These are phyloP conservation scores for Mallotus japonicus DNA, from an alignment of 441 rosid species.

Conservation along the genomic window DNA sequence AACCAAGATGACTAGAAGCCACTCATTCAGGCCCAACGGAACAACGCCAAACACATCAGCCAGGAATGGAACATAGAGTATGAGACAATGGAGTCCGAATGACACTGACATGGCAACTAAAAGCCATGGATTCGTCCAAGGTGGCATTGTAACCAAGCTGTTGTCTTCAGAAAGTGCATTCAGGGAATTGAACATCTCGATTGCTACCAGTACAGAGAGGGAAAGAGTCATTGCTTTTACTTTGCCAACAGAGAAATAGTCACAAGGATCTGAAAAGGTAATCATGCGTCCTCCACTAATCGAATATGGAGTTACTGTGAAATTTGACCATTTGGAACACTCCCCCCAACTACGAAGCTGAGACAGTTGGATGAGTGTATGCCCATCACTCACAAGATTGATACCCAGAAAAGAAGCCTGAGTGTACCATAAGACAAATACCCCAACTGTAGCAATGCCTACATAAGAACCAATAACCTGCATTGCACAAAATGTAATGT, in stretches of 20 bases:
- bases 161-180: constrained; percentile 86
- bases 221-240: constrained; percentile 88
- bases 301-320: constrained; percentile 56
- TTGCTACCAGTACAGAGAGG: constrained; percentile 82
- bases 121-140: constrained; percentile 94
- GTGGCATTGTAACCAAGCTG: constrained; percentile 79
- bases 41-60: constrained; percentile 71
- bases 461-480: constrained; percentile 84
- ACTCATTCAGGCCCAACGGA: constrained; percentile 72
- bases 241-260: constrained; percentile 73
- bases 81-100: constrained; percentile 69
- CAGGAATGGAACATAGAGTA: constrained; percentile 77
- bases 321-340: constrained; percentile 75
- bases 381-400: constrained; percentile 65
- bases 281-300: constrained; percentile 51
- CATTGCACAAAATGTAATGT: not conserved
- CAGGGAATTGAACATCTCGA: constrained; percentile 89
- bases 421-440: constrained; percentile 85
- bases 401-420: constrained; percentile 74
- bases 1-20: constrained; percentile 68
- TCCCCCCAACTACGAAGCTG: constrained; percentile 79
- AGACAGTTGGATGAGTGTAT: constrained; percentile 57
- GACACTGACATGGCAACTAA: constrained; percentile 80
- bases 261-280: constrained; percentile 64
- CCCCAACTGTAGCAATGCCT: constrained; percentile 87